Conservation (phyloP, 208 protist genomes). For the Tritrichomonas musculus region DNA sequence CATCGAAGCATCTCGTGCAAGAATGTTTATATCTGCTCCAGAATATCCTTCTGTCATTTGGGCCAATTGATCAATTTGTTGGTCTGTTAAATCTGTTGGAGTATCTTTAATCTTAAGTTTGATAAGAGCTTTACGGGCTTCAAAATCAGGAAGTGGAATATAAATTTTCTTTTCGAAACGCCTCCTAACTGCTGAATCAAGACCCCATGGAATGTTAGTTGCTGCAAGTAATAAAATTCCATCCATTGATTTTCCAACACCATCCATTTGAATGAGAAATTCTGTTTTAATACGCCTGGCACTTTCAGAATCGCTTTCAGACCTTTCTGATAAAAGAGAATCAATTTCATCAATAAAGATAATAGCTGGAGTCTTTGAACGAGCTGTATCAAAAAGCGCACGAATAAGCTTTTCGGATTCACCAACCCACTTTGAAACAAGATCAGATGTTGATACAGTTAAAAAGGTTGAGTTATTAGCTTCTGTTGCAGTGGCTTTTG, state of each 20-base stretch:
- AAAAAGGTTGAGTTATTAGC: constrained; percentile 84
- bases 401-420: constrained; percentile 45
- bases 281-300: constrained; percentile 94
- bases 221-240: constrained; percentile 64
- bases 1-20: constrained; percentile 46
- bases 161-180: constrained; percentile 65
- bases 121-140: constrained; percentile 44
- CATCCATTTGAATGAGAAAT: constrained; percentile 75
- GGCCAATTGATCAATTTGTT: not conserved
- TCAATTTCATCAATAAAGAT: constrained; percentile 99
- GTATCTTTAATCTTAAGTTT: constrained; percentile 40
- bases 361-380: constrained; percentile 76
- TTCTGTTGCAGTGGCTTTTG: constrained; percentile 72
- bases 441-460: constrained; percentile 82
- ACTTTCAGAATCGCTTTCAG: constrained; percentile 67
- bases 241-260: constrained; percentile 48
- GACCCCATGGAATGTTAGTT: constrained; percentile 70
- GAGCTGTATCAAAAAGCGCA: constrained; percentile 33
- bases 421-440: constrained; percentile 75
- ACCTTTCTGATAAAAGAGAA: constrained; percentile 75
- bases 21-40: constrained; percentile 47
- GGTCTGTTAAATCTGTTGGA: not conserved
- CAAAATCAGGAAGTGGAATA: constrained; percentile 58
- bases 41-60: constrained; percentile 44
- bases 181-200: constrained; percentile 64